phyloP scores from a whole-genome alignment of 371 early-diverging fungal species.

The Mortierella sp. region DNA sequence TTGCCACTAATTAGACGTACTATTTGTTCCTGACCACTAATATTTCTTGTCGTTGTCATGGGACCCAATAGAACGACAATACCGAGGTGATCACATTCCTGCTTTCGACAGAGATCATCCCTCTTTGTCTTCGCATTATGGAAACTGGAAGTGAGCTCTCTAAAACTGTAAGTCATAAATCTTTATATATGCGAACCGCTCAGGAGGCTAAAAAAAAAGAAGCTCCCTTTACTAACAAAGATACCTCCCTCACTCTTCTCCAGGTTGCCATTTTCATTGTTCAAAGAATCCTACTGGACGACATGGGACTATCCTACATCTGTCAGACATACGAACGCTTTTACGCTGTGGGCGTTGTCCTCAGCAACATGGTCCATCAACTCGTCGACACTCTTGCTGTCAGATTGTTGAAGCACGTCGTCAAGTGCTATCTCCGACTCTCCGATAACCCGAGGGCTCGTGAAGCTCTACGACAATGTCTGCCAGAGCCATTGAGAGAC shows the following conservation, averaged over 20 bases:
- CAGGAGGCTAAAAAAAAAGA: no score
- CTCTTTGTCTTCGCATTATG: slow-evolving; percentile 98
- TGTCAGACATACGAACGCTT: slow-evolving; percentile 98
- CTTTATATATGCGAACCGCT: not conserved
- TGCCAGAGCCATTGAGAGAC: slow-evolving; percentile 89
- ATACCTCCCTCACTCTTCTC: slow-evolving; percentile 1
- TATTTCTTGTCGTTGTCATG: not conserved
- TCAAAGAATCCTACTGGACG: slow-evolving; percentile 95
- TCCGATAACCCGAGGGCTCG: slow-evolving; percentile 93
- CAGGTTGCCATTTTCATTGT: slow-evolving; percentile 96
- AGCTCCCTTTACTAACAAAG: not conserved
- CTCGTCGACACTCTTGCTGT: slow-evolving; percentile 88
- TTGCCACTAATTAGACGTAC: not conserved
- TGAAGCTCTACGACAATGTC: slow-evolving; percentile 88
- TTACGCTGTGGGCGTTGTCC: slow-evolving; percentile 95
- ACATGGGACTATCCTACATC: slow-evolving; percentile 96
- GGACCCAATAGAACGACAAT: slow-evolving; percentile 82
- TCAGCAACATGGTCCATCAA: slow-evolving; percentile 95
- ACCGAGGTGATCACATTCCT: slow-evolving; percentile 96
- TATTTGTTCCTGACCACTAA: not conserved
- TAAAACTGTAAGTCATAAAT: slow-evolving; percentile 80
- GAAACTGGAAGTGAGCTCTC: slow-evolving; percentile 97
- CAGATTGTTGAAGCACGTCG: slow-evolving; percentile 93
- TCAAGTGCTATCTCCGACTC: slow-evolving; percentile 95
- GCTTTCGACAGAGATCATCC: slow-evolving; percentile 98